phyloP scores from a whole-genome alignment of 768 basidiomycete genomes.

The Lyophyllum shimeji region DNA sequence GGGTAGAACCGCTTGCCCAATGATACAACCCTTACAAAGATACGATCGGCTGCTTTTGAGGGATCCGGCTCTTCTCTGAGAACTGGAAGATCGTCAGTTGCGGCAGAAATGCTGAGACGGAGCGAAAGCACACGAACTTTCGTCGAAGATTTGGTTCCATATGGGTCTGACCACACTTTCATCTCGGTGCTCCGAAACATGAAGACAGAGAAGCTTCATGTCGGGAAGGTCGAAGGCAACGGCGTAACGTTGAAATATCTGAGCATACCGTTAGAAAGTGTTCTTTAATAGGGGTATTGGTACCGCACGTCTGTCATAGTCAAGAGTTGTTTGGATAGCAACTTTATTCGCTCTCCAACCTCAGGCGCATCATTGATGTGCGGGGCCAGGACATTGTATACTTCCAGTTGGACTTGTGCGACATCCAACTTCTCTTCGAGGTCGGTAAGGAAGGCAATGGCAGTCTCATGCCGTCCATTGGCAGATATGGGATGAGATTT shows the following conservation, averaged over 20 bases:
- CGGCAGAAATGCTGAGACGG: neutral
- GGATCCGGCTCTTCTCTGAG: conserved; percentile 57
- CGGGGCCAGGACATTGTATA: conserved; percentile 66
- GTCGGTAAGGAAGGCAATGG: conserved; percentile 93
- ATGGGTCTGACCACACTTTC: conserved; percentile 78
- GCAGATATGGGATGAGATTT: conserved; percentile 89
- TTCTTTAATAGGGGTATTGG: neutral
- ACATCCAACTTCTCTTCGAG: conserved; percentile 97
- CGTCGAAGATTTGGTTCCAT: conserved; percentile 86
- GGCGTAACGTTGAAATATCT: conserved; percentile 91
- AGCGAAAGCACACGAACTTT: conserved; percentile 46
- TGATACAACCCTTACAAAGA: conserved; percentile 63
- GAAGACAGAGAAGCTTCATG: conserved; percentile 86
- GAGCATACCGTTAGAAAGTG: conserved; percentile 9
- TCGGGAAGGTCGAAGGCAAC: conserved; percentile 81
- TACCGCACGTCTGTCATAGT: conserved; percentile 79
- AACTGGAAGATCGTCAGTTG: conserved; percentile 34
- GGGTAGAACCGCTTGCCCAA: conserved; percentile 88
- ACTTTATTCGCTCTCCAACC: conserved; percentile 60
- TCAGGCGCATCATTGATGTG: conserved; percentile 61
- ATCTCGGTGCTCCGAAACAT: conserved; percentile 92
- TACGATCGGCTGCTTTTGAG: conserved; percentile 53
- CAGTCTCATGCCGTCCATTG: conserved; percentile 77
- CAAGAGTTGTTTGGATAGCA: conserved; percentile 61
- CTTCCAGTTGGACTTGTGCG: conserved; percentile 93